Percentiles rank a stretch among this genome's conserved stretches.
These are phyloP conservation scores for Suillus subalutaceus DNA, from an alignment of 768 basidiomycete species.

Conservation along the genomic window DNA sequence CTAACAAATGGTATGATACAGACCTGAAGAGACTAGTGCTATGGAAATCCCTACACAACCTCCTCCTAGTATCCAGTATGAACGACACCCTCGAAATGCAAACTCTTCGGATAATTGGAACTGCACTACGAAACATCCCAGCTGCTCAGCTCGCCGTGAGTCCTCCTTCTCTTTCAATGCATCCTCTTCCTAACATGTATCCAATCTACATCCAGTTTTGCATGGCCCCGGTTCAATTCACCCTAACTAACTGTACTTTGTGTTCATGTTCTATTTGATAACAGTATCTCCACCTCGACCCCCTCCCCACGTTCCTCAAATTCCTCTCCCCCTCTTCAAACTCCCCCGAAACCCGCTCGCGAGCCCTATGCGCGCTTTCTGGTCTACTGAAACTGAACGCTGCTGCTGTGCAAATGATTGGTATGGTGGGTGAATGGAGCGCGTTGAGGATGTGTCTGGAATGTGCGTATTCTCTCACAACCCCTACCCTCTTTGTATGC, in stretches of 20 bases:
- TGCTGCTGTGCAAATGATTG: constrained; percentile 60
- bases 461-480: constrained; percentile 34
- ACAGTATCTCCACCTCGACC: constrained; percentile 69
- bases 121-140: constrained; percentile 89
- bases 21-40: constrained; percentile 61
- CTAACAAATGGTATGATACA: constrained; percentile 39
- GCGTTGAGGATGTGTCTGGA: constrained; percentile 59
- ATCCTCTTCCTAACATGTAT: too few species aligned
- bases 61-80: constrained; percentile 56
- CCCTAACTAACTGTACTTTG: neutral
- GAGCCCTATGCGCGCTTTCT: constrained; percentile 81
- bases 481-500: too few species aligned
- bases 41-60: constrained; percentile 73
- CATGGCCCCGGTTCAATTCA: neutral
- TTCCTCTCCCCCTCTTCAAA: constrained; percentile 39
- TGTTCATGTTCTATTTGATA: neutral
- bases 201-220: too few species aligned
- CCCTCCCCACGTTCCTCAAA: constrained; percentile 33
- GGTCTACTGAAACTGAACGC: constrained; percentile 79
- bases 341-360: constrained; percentile 44
- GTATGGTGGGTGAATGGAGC: constrained; percentile 61
- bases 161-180: constrained; percentile 16
- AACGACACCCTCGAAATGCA: constrained; percentile 64
- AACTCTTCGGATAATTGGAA: constrained; percentile 85
- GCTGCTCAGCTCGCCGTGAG: constrained; percentile 75